Evolutionary conservation across 352 stramenopile genomes (phyloP).

Genomic region (Thraustochytrium sp.): DNA sequence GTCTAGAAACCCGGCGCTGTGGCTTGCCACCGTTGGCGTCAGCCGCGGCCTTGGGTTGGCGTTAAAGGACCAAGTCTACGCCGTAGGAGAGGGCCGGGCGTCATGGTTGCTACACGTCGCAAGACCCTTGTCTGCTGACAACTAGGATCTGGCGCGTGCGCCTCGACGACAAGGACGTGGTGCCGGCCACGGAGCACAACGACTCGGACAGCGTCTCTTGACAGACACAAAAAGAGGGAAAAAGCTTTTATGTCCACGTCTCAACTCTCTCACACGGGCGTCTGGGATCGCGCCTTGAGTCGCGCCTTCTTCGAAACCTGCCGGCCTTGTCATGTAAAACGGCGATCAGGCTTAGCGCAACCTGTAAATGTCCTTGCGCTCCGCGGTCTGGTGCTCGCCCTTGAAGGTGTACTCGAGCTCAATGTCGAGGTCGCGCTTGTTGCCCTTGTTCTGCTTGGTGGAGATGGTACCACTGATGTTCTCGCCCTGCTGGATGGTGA

Average conservation of each 20-base stretch:
- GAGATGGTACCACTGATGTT: conserved; percentile 76
- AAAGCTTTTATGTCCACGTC: background rate
- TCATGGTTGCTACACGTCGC: too few relatives aligned
- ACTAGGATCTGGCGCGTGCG: too few relatives aligned
- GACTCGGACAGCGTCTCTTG: too few relatives aligned
- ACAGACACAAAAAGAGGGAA: background rate
- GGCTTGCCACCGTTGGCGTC: too few relatives aligned
- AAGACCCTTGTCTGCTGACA: too few relatives aligned
- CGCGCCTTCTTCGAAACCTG: background rate
- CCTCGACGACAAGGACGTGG: too few relatives aligned
- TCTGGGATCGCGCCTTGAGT: background rate
- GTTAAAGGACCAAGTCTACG: too few relatives aligned
- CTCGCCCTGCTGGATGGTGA: conserved; percentile 74
- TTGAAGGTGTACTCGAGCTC: conserved; percentile 67
- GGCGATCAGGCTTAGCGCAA: conserved; percentile 58
- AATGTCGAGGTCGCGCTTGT: conserved; percentile 88
- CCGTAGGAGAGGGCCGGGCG: too few relatives aligned
- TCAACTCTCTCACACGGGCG: background rate
- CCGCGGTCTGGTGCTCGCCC: conserved; percentile 54
- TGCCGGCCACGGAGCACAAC: too few relatives aligned
- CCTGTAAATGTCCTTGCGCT: conserved; percentile 66
- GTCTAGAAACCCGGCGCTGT: too few relatives aligned
- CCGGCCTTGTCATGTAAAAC: background rate
- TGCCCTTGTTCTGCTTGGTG: conserved; percentile 78
- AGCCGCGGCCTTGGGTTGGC: too few relatives aligned